Percentiles rank a stretch among this genome's conserved stretches.
Conservation (phyloP, 306 rosid species). For the Medicago arabica region DNA sequence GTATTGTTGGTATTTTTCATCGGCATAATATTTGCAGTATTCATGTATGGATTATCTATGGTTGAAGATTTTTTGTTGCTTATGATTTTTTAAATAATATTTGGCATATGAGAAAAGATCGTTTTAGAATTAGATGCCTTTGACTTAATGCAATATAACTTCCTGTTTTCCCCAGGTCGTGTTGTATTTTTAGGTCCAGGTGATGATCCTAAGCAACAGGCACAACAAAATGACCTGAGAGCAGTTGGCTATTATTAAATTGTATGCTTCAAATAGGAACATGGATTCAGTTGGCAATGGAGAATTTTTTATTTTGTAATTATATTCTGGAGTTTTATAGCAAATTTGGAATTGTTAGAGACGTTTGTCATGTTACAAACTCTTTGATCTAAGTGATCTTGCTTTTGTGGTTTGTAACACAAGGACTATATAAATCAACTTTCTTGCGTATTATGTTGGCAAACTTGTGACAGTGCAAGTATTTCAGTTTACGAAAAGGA, state of each 20-base stretch:
- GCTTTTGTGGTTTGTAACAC: not conserved
- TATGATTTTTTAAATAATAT: conserved; percentile 26
- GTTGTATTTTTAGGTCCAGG: conserved; percentile 71
- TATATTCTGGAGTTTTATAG: conserved; percentile 19
- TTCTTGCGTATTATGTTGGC: conserved; percentile 8
- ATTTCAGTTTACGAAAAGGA: conserved; percentile 10
- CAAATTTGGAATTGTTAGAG: conserved; percentile 29
- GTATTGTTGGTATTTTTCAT: not conserved
- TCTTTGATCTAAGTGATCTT: too few species aligned
- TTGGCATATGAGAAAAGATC: conserved; percentile 26
- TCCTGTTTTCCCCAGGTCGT: conserved; percentile 66
- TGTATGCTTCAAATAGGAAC: conserved; percentile 13
- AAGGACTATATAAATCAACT: conserved; percentile 20
- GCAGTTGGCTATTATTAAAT: conserved; percentile 70
- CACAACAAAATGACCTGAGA: conserved; percentile 47
- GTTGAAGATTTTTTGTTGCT: conserved; percentile 21
- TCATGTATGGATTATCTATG: not conserved
- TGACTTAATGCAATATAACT: conserved; percentile 16
- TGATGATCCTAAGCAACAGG: conserved; percentile 46
- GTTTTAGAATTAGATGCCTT: not conserved
- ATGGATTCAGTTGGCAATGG: conserved; percentile 7
- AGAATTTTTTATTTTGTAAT: conserved; percentile 33
- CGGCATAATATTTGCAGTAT: not conserved
- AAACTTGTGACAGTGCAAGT: conserved; percentile 22
- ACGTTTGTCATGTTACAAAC: conserved; percentile 23